phyloP scores from a whole-genome alignment of 768 basidiomycete genomes.

The Hirschioporus abietinus region DNA sequence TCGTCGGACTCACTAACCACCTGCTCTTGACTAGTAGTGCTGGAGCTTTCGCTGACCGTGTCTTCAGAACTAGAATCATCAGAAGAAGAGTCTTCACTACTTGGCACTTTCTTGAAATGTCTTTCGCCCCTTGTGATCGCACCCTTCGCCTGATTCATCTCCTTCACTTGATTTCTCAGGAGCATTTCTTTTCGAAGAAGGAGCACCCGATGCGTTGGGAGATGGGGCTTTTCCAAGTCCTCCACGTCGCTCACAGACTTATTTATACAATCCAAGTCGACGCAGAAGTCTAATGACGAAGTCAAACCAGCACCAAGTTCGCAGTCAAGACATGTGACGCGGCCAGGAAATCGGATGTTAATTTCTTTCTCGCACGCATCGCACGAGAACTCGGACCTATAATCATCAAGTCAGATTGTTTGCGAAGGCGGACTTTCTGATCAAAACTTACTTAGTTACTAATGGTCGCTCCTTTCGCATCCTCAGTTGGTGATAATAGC shows the following conservation, averaged over 20 bases:
- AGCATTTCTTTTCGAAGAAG: not conserved
- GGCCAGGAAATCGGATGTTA: constrained; percentile 16
- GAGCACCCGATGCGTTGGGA: not conserved
- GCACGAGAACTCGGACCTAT: constrained; percentile 22
- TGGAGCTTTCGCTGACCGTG: not conserved
- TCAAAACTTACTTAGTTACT: constrained; percentile 19
- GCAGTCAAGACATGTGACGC: constrained; percentile 20
- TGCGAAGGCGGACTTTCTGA: not conserved
- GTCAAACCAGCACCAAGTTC: constrained; percentile 11
- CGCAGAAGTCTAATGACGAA: not conserved
- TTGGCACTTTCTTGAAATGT: not conserved
- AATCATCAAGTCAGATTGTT: not conserved
- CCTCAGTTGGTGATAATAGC: constrained; percentile 19
- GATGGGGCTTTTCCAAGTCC: not conserved
- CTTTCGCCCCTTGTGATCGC: not conserved
- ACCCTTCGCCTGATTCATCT: not conserved
- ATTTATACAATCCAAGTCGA: not conserved
- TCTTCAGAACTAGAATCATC: not conserved
- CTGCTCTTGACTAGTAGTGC: not conserved
- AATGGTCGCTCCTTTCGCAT: constrained; percentile 17
- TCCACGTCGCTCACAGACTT: not conserved
- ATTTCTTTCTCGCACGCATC: constrained; percentile 15
- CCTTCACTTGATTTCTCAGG: not conserved
- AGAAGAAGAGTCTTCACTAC: not conserved
- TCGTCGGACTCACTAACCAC: not conserved